Base-by-base conservation (phyloP, 176 grass and related monocot genomes). In the Oryza rufipogon region DNA sequence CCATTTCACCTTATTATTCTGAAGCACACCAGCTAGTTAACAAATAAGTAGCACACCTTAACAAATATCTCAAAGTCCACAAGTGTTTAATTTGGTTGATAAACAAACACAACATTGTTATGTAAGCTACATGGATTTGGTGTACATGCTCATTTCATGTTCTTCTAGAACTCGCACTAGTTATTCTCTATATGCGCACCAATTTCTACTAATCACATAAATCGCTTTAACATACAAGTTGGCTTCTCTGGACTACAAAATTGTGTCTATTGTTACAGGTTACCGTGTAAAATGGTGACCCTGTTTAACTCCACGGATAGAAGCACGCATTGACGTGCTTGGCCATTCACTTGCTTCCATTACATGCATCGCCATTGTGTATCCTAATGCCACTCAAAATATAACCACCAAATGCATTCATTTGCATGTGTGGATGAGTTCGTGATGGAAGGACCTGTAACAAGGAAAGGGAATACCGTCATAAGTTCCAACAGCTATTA, bases 321-420 rank as follows among this genome's bases (percentile, higher is more conserved):
- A 77, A 82, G 16, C 66, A 26, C 28, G 5, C 36, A 69, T 64
- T 78, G 45, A 61, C 9, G 17, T 0, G 20, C 58, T 39, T 73
- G 58, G 73, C 28, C 11, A 48, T 6, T 84, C 81, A 73, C 30
- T 89, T 87, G 56, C 73, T 85, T 64, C 34, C 73, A 12, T 76
- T 85, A n/a, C 83, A 48, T 0, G 73, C 47, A 51, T 73, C 75
- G 36, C 68, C 69, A 30, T 79, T 81, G 71, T 90, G 87, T 72
- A 92, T 87, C 86, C 74, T 84, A 78, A 81, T 89, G 36, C 96
- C 96, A 11, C 92, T 98, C 75, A 98, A 73, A 75, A 92, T 88
- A 58, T 98, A 98, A 73, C 96, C 96, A 23, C 91, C 93, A 85
- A 95, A 98, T 23, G 89, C 89, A 78, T 95, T 92, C 96, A 95